Evolutionary conservation across 345 rosid species (phyloP).

Genomic region (Kandelia obovata): DNA sequence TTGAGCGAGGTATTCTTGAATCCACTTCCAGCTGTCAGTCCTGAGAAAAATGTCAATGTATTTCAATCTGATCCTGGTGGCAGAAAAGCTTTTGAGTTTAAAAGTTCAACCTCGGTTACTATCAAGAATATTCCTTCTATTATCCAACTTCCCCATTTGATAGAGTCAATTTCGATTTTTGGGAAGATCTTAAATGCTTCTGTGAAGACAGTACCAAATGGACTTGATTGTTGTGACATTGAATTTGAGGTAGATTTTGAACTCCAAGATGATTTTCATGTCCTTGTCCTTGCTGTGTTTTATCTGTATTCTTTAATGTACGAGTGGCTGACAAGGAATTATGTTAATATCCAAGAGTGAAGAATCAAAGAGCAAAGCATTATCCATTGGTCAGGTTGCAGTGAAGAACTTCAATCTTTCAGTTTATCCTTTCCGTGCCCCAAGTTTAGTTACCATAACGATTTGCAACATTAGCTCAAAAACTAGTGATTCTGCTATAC

Average conservation of each 20-base stretch:
- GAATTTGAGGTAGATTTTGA: conserved; percentile 26
- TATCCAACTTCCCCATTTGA: conserved; percentile 13
- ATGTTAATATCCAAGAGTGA: conserved; percentile 11
- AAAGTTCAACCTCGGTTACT: conserved; percentile 16
- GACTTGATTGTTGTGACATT: conserved; percentile 26
- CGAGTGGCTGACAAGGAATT: too few relatives aligned
- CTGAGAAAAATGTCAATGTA: conserved; percentile 7
- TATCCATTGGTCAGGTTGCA: conserved; percentile 16
- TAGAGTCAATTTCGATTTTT: conserved; percentile 13
- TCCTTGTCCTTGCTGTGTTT: neutral
- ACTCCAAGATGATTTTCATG: neutral
- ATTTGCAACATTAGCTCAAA: conserved; percentile 25
- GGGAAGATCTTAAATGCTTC: conserved; percentile 20
- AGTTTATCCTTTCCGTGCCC: conserved; percentile 10
- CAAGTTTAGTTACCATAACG: conserved; percentile 11
- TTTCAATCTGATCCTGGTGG: neutral
- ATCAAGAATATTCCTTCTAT: conserved; percentile 22
- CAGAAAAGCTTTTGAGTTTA: conserved; percentile 2
- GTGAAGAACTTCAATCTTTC: conserved; percentile 15
- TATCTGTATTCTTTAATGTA: neutral
- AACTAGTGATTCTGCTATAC: conserved; percentile 25
- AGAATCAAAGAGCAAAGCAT: conserved; percentile 19
- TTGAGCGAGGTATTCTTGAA: neutral
- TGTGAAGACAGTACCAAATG: conserved; percentile 16
- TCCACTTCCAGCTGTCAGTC: neutral